Evolutionary conservation across 179 eudicot genomes (phyloP).

Genomic region (Camellia oleifera): DNA sequence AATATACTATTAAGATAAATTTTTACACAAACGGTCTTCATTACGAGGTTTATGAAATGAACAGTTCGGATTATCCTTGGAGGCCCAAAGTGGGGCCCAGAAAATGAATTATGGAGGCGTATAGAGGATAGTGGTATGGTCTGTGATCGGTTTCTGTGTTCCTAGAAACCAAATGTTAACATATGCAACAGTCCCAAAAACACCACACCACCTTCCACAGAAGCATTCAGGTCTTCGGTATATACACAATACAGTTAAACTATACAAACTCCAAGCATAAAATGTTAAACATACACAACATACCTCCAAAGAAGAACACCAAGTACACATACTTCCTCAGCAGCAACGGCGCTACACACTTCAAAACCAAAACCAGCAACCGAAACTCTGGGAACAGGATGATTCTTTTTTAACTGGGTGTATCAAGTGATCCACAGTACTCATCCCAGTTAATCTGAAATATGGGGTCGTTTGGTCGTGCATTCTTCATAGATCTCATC

Average conservation of each 20-base stretch:
- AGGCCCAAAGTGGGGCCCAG: too few relatives aligned
- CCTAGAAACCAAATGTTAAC: neutral
- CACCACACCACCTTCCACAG: neutral
- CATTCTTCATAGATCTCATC: slow-evolving; percentile 21
- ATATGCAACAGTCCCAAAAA: neutral
- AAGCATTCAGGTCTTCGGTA: neutral
- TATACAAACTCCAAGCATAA: neutral
- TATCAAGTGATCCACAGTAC: slow-evolving; percentile 16
- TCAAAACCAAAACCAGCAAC: neutral
- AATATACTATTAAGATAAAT: too few relatives aligned
- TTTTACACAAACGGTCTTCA: too few relatives aligned
- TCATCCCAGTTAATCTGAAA: slow-evolving; percentile 33
- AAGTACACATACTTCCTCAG: neutral
- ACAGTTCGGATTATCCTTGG: too few relatives aligned
- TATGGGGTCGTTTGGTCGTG: slow-evolving; percentile 21
- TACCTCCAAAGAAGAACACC: slow-evolving; percentile 6
- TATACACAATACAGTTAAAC: neutral
- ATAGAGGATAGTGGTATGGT: too few relatives aligned
- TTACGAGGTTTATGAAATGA: too few relatives aligned
- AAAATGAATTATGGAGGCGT: too few relatives aligned
- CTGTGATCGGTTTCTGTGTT: too few relatives aligned
- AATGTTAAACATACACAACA: neutral
- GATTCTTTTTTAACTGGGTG: neutral
- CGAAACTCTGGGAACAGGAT: neutral
- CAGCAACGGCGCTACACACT: neutral